A percentile compares a stretch with the other conserved stretches of the same genome.
Evolutionary conservation across 768 basidiomycete species (phyloP).

Genomic region (Neoboletus brunneissimus): DNA sequence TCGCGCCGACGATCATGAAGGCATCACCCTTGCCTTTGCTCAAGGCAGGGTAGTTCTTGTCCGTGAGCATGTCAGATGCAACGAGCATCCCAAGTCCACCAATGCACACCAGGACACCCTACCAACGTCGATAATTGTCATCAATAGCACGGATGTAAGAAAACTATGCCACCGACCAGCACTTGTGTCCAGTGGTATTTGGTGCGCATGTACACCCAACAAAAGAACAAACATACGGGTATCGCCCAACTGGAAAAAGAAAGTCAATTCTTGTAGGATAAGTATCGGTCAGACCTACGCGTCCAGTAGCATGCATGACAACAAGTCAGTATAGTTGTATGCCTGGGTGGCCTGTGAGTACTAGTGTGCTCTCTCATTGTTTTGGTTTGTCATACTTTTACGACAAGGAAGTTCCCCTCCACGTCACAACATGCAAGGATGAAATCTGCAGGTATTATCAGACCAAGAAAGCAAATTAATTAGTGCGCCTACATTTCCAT

Average conservation of each 20-base stretch:
- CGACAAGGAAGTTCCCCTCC: slow-evolving; percentile 84
- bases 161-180: slow-evolving; percentile 44
- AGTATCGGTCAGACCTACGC: slow-evolving; percentile 48
- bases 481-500: slow-evolving; percentile 70
- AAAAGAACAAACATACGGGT: slow-evolving; percentile 80
- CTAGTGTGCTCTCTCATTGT: not conserved
- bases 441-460: slow-evolving; percentile 49
- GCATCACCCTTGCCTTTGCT: slow-evolving; percentile 74
- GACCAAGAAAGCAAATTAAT: not conserved
- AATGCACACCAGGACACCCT: slow-evolving; percentile 75
- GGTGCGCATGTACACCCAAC: slow-evolving; percentile 78
- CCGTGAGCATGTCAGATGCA: slow-evolving; percentile 70
- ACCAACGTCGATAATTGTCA: not conserved
- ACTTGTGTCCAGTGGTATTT: slow-evolving; percentile 83
- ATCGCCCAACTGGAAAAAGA: slow-evolving; percentile 74
- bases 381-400: slow-evolving; percentile 47
- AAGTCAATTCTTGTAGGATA: not conserved
- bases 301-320: slow-evolving; percentile 91
- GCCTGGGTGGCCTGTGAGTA: slow-evolving; percentile 42
- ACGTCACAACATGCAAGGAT: slow-evolving; percentile 80
- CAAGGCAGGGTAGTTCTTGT: slow-evolving; percentile 68
- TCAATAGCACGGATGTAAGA: not conserved
- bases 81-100: slow-evolving; percentile 79
- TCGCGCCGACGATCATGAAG: slow-evolving; percentile 85
- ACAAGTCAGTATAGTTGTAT: slow-evolving; percentile 80